Base-by-base conservation (phyloP, 2,329 filamentous ascomycete genomes). In the Hymenoscyphus linearis region DNA sequence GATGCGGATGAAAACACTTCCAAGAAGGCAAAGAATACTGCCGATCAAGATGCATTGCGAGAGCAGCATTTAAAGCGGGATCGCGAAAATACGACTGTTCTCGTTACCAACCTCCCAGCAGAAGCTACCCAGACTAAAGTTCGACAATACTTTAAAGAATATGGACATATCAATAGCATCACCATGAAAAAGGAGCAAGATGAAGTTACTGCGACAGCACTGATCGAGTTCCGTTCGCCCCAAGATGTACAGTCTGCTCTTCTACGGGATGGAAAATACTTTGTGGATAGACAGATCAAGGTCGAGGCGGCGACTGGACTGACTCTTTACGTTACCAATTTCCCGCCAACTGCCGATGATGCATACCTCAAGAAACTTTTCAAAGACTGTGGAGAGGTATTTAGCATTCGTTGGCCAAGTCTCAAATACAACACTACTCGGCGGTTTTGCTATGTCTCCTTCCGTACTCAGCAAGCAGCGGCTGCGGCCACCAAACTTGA, bases 381-480 rank as follows among this genome's bases (percentile, higher is more conserved):
- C 75, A 80, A 82, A 63, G 79, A 84, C 61, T 93, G 87, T 70
- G 95, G 95, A 52, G 85, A 93, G 52, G 87, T 99, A 60, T 80
- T 96, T 60, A 90, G 88, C 69, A 82, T 98, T 58, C 88, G 95
- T 25, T 95, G 95, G 76, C 95, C 95, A 1, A 96, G 91, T 60
- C 83, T 99, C 57, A 96, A 96, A 73, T 92, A 83, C 74, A 93
- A 97, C 70, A 87, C 88, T 1, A 87, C 90, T 68, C 90, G 95
- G 35, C 88, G 95, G 26, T 99, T 99, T 77, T 97, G 93, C 78
- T 99, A 99, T 74, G 82, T 97, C 6, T 91, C 96, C n/a, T 97
- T 97, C 73, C 82, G 86, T 55, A 85, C 85, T 35, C 75, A 82
- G 2, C 80, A 81, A n/a, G 83, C 84, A 58, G 90, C 92, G 0